Evolutionary conservation across 805 yeast species (phyloP).

Genomic region (Maudiozyma pseudohumilis): DNA sequence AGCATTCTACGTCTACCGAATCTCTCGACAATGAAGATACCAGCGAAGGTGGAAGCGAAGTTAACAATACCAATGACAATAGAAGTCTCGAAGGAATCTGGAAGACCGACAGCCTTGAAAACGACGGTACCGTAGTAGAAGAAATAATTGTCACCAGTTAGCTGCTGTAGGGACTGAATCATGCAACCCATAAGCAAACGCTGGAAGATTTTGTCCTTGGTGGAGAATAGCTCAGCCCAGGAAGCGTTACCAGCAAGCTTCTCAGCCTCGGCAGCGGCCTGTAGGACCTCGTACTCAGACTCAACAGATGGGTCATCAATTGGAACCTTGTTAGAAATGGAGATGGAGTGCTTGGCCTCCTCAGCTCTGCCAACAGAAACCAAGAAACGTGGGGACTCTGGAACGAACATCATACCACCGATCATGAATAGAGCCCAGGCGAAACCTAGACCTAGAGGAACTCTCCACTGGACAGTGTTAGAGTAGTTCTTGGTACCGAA

Average conservation of each 20-base stretch:
- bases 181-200: conserved; percentile 3
- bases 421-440: conserved; percentile 35
- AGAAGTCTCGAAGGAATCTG: conserved; percentile 48
- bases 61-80: conserved; percentile 38
- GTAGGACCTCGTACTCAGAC: conserved; percentile 46
- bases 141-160: conserved; percentile 41
- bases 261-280: conserved; percentile 54
- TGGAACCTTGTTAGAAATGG: conserved; percentile 46
- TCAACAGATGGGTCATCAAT: conserved; percentile 46
- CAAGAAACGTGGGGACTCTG: conserved; percentile 65
- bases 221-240: conserved; percentile 55
- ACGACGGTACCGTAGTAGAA: conserved; percentile 57
- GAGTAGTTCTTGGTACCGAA: conserved; percentile 50
- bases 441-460: conserved; percentile 51
- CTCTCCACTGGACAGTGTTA: conserved; percentile 71
- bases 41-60: conserved; percentile 3
- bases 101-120: conserved; percentile 50
- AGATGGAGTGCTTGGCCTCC: conserved; percentile 51
- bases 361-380: conserved; percentile 44
- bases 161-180: conserved; percentile 3
- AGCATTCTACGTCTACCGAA: conserved; percentile 31
- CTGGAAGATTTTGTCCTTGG: conserved; percentile 37
- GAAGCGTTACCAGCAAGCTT: conserved; percentile 51
- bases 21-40: conserved; percentile 3
- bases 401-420: conserved; percentile 40